Evolutionary conservation across 768 basidiomycete genomes (phyloP), one percentile per base, ranked within the genome.

Genomic region (Kwoniella europaea): DNA sequence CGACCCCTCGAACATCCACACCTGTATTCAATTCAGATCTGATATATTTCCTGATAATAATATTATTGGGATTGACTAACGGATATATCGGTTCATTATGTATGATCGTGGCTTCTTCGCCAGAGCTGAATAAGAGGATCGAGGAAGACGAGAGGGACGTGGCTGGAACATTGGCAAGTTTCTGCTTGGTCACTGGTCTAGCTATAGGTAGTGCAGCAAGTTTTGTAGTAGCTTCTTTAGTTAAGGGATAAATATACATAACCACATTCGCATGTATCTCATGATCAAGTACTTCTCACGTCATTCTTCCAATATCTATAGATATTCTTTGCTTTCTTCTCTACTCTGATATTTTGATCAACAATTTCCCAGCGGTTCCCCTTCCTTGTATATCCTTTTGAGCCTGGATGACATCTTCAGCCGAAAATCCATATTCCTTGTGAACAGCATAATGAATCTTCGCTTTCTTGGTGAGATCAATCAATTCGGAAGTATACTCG

Each of bases 361-460:
- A 73, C 77, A 99, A 82, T 82, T 98, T 99, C 3, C 96, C 96
- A 1, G 87, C 87, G 10, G 93, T 92, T 82, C 89, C 90, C 58
- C 96, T 90, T 10, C 88, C 86, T 0, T 87, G 87, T 69, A 98
- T 86, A 79, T 96, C 94, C 13, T 75, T 86, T 75, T 98, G 95
- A 0, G 93, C 90, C 70, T 90, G 86, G 76, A 85, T 86, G 13
- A 90, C 89, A 0, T 92, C 93, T 67, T 94, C 91, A 0, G 88
- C 87, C 0, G 91, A 90, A 84, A 98, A 94, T 0, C 89, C 88
- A 74, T 97, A 98, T 67, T 91, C 91, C 65, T 90, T 88, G 82
- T 88, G 88, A 18, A 95, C 85, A 58, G 88, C 65, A 63, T 72
- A 74, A 74, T 89, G 91, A 72, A 97, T 75, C 0, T 83, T 84